Conservation (phyloP, 2,329 filamentous ascomycete genomes). For the Akanthomyces uredinophilus region DNA sequence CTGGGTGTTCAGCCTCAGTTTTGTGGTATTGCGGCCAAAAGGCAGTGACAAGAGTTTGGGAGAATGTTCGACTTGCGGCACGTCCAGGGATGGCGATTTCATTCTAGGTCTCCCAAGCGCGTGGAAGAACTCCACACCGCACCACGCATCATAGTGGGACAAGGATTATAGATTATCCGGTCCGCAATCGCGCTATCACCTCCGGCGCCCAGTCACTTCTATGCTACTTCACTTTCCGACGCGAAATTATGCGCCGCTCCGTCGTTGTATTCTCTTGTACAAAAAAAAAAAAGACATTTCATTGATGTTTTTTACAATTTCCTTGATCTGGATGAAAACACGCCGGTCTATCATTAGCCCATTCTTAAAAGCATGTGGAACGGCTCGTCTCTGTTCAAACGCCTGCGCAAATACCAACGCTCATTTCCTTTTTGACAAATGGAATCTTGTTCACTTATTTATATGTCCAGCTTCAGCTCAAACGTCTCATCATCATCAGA, state of each 20-base stretch:
- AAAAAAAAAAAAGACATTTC: not conserved
- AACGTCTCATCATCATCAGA: slow-evolving; percentile 50
- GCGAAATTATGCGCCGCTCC: not conserved
- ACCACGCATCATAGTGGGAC: slow-evolving; percentile 11
- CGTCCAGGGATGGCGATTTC: slow-evolving; percentile 15
- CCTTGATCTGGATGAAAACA: not conserved
- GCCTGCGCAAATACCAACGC: slow-evolving; percentile 12
- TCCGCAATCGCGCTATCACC: not conserved
- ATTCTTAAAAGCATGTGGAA: not conserved
- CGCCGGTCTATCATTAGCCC: slow-evolving; percentile 4
- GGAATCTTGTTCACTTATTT: slow-evolving; percentile 9
- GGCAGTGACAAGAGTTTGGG: not conserved
- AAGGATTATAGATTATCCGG: slow-evolving; percentile 7
- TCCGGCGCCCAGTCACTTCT: no score
- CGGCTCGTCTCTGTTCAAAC: slow-evolving; percentile 17
- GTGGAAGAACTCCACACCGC: slow-evolving; percentile 15
- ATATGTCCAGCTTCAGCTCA: slow-evolving; percentile 44
- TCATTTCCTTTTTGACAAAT: slow-evolving; percentile 13
- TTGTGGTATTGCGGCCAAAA: not conserved
- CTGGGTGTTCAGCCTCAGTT: not conserved
- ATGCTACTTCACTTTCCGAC: no score
- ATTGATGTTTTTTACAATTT: slow-evolving; percentile 19
- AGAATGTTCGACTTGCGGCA: slow-evolving; percentile 6
- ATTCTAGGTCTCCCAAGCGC: slow-evolving; percentile 8
- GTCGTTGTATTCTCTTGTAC: no score